Percentiles rank a stretch among this genome's conserved stretches.
These are phyloP conservation scores for Colletotrichum shisoi DNA, from an alignment of 2,329 filamentous ascomycete genomes.

Conservation along the genomic window DNA sequence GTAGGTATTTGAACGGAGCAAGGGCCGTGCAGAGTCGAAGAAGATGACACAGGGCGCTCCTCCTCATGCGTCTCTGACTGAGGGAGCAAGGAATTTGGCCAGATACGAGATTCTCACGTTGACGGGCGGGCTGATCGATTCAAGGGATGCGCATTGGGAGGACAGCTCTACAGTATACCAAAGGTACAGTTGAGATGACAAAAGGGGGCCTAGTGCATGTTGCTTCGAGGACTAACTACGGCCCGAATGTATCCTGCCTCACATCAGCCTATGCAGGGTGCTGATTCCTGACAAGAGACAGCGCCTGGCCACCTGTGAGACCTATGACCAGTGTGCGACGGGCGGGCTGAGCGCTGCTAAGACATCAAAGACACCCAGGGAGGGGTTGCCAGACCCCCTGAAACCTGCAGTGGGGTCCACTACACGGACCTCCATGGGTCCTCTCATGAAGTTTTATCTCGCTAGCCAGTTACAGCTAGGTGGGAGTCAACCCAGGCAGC, in stretches of 20 bases:
- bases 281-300: constrained; percentile 20
- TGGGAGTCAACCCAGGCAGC: not conserved
- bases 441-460: constrained; percentile 11
- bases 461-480: constrained; percentile 2
- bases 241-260: constrained; percentile 20
- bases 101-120: constrained; percentile 36
- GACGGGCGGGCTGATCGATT: constrained; percentile 30
- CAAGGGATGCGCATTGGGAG: constrained; percentile 37
- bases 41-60: constrained; percentile 23
- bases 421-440: constrained; percentile 5
- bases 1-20: not conserved
- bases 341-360: constrained; percentile 23
- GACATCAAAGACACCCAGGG: constrained; percentile 3
- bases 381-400: constrained; percentile 15
- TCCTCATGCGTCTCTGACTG: constrained; percentile 30
- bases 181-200: constrained; percentile 27
- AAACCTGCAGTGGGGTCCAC: constrained; percentile 29
- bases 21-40: constrained; percentile 10
- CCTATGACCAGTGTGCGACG: constrained; percentile 21
- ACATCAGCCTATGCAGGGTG: constrained; percentile 26
- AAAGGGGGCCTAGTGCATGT: constrained; percentile 36
- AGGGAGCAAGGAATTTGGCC: constrained; percentile 36
- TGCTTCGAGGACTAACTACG: constrained; percentile 35
- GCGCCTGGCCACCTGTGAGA: constrained; percentile 13
- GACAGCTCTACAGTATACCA: constrained; percentile 32